Base-by-base conservation (phyloP, 768 basidiomycete genomes). In the Daedaleopsis nitida region DNA sequence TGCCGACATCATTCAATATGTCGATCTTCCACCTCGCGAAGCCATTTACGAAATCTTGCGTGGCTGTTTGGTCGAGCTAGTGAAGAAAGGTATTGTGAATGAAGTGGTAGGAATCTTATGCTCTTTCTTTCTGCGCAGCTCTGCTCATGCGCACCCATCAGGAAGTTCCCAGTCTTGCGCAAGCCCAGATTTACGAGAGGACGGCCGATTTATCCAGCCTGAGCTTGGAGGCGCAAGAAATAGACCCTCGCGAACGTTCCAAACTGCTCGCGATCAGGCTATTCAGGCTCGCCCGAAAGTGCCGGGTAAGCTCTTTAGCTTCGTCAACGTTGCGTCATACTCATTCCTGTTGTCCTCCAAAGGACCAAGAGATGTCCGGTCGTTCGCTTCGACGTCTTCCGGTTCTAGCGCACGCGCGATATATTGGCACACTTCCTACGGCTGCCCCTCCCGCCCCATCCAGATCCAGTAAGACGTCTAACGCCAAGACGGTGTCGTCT, bases 1-100 rank as follows among this genome's bases (percentile, higher is more conserved):
- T 43, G 97, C 96, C 10, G 97, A 99, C 69, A 94, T 98, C 52
- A 86, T 97, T 19, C 96, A 96, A 78, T 97, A 94, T 68, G 83
- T 98, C 19, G 96, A 95, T 65, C 81, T 94, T 8, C 97, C 97
- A 1, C 88, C 95, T 6, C 84, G 88, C 16, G 91, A 95, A 64
- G 97, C 95, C 0, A 84, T 98, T 50, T 98, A 97, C 75, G 91
- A 94, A 73, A 98, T 99, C 65, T 76, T 98, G 32, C 83, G 88
- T 8, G 86, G 86, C 6, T 95, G 91, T 69, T 77, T 99, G 14
- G 75, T 79, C 32, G 96, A 98, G 72, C 85, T 99, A 58, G 81
- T 93, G 64, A 72, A 75, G 16, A 88, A 85, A 63, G 86, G 89
- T 2, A 84, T 98, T 50, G 80, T 98, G 27, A 73, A 80, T 21